These are phyloP conservation scores for Carex cristatella DNA, from an alignment of 176 grass and related monocot species.

Conservation along the genomic window DNA sequence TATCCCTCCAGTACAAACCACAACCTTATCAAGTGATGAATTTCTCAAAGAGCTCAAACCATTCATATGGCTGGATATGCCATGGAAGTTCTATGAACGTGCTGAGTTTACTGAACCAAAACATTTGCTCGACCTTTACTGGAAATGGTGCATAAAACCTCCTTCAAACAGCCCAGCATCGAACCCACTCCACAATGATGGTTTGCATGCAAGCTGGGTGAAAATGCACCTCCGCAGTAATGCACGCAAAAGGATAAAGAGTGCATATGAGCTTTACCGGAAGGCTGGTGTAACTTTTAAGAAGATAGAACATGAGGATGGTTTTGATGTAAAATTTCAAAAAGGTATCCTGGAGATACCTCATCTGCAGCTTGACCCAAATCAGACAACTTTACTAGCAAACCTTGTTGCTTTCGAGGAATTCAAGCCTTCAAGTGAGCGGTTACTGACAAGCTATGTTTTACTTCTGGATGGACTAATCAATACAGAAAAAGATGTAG, in stretches of 20 bases:
- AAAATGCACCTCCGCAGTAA: not conserved
- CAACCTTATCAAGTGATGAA: not conserved
- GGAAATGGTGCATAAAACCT: not conserved
- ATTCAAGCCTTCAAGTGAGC: not conserved
- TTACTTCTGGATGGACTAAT: not conserved
- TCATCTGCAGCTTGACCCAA: not conserved
- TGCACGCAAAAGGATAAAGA: not conserved
- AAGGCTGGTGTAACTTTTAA: not conserved
- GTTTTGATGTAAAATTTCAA: not conserved
- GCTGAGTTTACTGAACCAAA: not conserved
- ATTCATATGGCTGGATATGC: not conserved
- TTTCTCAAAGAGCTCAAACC: not conserved
- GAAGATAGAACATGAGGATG: not conserved
- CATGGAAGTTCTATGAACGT: not conserved
- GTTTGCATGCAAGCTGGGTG: not conserved
- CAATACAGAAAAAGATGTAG: not conserved
- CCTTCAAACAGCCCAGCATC: too few species aligned
- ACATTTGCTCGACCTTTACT: not conserved
- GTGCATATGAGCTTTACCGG: not conserved
- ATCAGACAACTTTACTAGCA: not conserved
- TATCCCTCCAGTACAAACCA: not conserved
- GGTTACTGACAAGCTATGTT: not conserved
- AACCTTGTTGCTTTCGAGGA: not conserved
- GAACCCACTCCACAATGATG: too few species aligned
- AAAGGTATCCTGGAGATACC: not conserved